These are phyloP conservation scores for Cryphonectria japonica DNA, from an alignment of 2,329 filamentous ascomycete genomes.

Conservation along the genomic window DNA sequence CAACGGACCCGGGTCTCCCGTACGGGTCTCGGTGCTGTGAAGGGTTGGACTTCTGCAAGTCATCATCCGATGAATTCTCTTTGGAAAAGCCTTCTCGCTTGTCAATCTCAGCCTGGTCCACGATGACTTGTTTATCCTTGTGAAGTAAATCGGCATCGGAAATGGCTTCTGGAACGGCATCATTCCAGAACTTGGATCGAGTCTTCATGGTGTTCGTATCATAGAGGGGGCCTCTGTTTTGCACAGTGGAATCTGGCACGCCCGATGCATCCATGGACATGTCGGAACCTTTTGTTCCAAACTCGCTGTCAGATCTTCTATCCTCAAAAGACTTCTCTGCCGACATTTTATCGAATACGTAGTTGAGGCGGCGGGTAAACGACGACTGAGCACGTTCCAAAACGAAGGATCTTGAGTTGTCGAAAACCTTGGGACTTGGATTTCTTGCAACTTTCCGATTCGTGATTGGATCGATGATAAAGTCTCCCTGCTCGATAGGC, in stretches of 20 bases:
- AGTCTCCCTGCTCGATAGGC: conserved; percentile 36
- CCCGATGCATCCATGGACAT: not conserved
- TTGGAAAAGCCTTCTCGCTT: not conserved
- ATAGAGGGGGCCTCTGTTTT: conserved; percentile 28
- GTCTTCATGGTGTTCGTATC: not conserved
- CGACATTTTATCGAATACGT: conserved; percentile 33
- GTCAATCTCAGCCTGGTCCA: not conserved
- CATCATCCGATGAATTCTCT: conserved; percentile 35
- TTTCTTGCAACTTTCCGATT: conserved; percentile 53
- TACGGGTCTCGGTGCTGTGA: conserved; percentile 20
- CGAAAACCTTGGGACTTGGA: conserved; percentile 13
- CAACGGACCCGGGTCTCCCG: conserved; percentile 32
- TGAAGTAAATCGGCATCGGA: not conserved
- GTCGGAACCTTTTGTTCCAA: conserved; percentile 31
- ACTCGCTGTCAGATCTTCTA: conserved; percentile 39
- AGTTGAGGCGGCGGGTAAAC: conserved; percentile 36
- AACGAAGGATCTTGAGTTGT: too few relatives aligned
- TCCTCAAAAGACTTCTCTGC: conserved; percentile 43
- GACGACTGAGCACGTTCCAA: conserved; percentile 43
- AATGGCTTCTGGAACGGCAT: not conserved
- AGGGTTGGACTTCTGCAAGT: conserved; percentile 34
- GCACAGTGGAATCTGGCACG: conserved; percentile 19
- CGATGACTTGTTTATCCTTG: conserved; percentile 22
- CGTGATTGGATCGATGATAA: conserved; percentile 62
- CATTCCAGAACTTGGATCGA: not conserved